A percentile compares a stretch with the other conserved stretches of the same genome.
Evolutionary conservation across 75 land plant species (phyloP).

Genomic region (Selaginella moellendorffii): DNA sequence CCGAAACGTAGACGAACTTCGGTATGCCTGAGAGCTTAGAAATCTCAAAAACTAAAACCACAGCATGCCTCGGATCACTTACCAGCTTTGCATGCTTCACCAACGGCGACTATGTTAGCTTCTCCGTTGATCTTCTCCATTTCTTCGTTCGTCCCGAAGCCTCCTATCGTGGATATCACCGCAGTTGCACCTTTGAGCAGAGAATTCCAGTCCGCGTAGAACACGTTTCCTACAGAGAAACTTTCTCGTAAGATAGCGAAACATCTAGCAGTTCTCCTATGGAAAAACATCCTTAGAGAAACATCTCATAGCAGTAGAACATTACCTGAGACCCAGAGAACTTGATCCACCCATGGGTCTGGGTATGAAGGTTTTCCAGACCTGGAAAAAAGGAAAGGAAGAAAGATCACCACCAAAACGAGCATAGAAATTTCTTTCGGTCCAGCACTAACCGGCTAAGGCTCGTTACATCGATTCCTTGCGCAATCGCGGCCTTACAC

Average conservation of each 20-base stretch:
- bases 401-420: background rate
- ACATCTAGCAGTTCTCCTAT: conserved; percentile 1
- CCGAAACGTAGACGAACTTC: conserved; percentile 80
- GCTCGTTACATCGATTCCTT: conserved; percentile 84
- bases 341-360: conserved; percentile 80
- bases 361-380: conserved; percentile 66
- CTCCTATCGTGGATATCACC: conserved; percentile 89
- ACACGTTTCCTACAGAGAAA: conserved; percentile 81
- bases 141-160: conserved; percentile 86
- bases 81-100: conserved; percentile 84
- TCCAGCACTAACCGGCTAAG: conserved; percentile 54
- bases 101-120: conserved; percentile 79
- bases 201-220: conserved; percentile 80
- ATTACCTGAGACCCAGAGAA: conserved; percentile 71
- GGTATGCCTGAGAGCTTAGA: conserved; percentile 46
- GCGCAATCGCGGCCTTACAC: conserved; percentile 83
- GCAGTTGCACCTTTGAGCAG: conserved; percentile 78
- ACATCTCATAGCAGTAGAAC: conserved; percentile 4
- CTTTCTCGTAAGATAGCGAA: conserved; percentile 1
- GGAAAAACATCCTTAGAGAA: conserved; percentile 1
- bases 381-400: conserved; percentile 26
- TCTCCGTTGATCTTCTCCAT: conserved; percentile 93
- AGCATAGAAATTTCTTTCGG: background rate
- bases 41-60: background rate
- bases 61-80: no score